phyloP scores from a whole-genome alignment of 139 green algal species.

The Coccomyxa sp. region DNA sequence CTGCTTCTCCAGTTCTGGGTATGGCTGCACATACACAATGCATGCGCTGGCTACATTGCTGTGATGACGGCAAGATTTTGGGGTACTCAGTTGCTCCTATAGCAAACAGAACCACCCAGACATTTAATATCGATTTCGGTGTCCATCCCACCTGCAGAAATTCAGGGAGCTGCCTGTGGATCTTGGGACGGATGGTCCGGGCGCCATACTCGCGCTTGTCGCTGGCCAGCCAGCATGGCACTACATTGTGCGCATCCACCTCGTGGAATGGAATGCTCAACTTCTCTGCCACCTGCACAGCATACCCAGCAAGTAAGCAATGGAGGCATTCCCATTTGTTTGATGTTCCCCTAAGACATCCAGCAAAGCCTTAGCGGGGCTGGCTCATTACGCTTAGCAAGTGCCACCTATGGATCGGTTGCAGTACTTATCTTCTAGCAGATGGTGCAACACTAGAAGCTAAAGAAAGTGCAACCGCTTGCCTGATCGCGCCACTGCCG shows the following conservation, averaged over 20 bases:
- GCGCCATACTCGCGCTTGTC: slow-evolving; percentile 87
- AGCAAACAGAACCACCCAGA: too few relatives aligned
- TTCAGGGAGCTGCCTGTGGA: slow-evolving; percentile 78
- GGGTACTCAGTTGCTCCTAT: not conserved
- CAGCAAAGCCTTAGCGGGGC: too few relatives aligned
- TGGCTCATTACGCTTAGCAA: too few relatives aligned
- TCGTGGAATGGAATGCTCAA: slow-evolving; percentile 61
- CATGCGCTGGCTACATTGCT: not conserved
- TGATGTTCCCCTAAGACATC: not conserved
- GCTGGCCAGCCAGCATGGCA: slow-evolving; percentile 85
- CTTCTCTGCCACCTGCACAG: slow-evolving; percentile 24
- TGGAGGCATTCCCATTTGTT: not conserved
- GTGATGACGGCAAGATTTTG: not conserved
- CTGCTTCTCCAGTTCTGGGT: slow-evolving; percentile 37
- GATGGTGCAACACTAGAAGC: too few relatives aligned
- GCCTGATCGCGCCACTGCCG: slow-evolving; percentile 63
- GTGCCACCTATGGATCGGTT: too few relatives aligned
- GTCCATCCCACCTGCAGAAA: slow-evolving; percentile 55
- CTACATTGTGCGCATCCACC: slow-evolving; percentile 97
- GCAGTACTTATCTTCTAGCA: too few relatives aligned
- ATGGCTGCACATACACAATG: slow-evolving; percentile 28
- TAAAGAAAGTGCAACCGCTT: not conserved
- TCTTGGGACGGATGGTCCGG: slow-evolving; percentile 89
- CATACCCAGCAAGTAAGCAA: not conserved
- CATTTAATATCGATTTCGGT: too few relatives aligned